Conservation (phyloP, 2,329 filamentous ascomycete species). For the Hawksworthiomyces lignivorus region DNA sequence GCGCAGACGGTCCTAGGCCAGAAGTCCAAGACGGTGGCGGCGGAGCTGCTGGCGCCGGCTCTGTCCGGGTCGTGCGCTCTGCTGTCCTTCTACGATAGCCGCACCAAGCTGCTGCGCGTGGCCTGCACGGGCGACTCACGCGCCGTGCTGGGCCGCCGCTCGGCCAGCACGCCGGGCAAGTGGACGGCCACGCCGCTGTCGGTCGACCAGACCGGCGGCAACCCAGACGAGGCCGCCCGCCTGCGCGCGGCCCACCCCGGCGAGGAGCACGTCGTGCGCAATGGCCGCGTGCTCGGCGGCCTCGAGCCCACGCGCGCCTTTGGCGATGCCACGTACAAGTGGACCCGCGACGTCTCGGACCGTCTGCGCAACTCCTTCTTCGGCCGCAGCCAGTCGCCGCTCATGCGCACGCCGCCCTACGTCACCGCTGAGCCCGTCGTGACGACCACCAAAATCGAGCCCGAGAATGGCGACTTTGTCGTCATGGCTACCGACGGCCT, state of each 20-base stretch:
- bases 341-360: constrained; percentile 76
- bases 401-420: constrained; percentile 87
- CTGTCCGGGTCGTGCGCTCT: constrained; percentile 96
- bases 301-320: constrained; percentile 92
- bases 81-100: constrained; percentile 90
- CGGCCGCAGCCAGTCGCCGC: constrained; percentile 65
- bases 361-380: constrained; percentile 83
- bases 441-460: constrained; percentile 85
- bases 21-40: constrained; percentile 82
- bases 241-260: constrained; percentile 81
- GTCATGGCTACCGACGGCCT: constrained; percentile 95
- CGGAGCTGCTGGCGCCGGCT: constrained; percentile 85
- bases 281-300: constrained; percentile 84
- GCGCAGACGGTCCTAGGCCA: constrained; percentile 86
- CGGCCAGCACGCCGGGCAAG: constrained; percentile 69
- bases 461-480: constrained; percentile 85
- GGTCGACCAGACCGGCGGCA: constrained; percentile 88
- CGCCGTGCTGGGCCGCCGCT: constrained; percentile 79
- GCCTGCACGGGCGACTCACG: constrained; percentile 96
- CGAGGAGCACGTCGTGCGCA: constrained; percentile 78
- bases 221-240: constrained; percentile 73
- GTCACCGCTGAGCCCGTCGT: constrained; percentile 94
- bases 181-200: constrained; percentile 89
- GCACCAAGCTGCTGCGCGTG: constrained; percentile 79
- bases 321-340: constrained; percentile 95